Evolutionary conservation across 129 eudicot genomes (phyloP).

Genomic region (Flaveria brownii): DNA sequence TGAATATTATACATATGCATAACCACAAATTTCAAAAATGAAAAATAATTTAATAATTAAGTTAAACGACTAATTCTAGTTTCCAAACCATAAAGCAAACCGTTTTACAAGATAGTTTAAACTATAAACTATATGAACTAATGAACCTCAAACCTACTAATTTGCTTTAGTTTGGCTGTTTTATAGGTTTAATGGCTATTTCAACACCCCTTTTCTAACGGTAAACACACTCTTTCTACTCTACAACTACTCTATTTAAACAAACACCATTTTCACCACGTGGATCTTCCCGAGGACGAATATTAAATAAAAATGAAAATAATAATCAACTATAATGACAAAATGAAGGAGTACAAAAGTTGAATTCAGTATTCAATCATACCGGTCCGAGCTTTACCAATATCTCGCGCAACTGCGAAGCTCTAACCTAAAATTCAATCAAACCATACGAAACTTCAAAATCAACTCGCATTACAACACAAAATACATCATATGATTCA

Average conservation of each 20-base stretch:
- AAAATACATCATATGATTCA: neutral
- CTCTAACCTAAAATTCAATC: slow-evolving; percentile 69
- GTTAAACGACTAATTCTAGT: neutral
- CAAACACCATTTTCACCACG: too few relatives aligned
- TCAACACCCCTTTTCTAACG: neutral
- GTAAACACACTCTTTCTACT: too few relatives aligned
- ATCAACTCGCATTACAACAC: slow-evolving; percentile 3
- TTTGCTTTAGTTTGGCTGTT: neutral
- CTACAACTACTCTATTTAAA: too few relatives aligned
- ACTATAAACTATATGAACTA: neutral
- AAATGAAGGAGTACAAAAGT: neutral
- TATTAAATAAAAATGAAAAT: neutral
- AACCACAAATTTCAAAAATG: neutral
- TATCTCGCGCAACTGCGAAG: slow-evolving; percentile 78
- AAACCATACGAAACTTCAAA: neutral
- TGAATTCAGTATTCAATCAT: slow-evolving; percentile 23
- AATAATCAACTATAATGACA: neutral
- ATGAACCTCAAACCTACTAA: neutral
- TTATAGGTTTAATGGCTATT: neutral
- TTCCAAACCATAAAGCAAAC: neutral
- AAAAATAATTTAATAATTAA: neutral
- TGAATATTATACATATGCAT: neutral
- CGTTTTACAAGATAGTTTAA: neutral
- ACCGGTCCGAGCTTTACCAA: slow-evolving; percentile 92
- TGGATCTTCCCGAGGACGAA: too few relatives aligned